These are phyloP conservation scores for Pneumocystis jirovecii DNA, from an alignment of 1,139 yeast species.

Conservation along the genomic window DNA sequence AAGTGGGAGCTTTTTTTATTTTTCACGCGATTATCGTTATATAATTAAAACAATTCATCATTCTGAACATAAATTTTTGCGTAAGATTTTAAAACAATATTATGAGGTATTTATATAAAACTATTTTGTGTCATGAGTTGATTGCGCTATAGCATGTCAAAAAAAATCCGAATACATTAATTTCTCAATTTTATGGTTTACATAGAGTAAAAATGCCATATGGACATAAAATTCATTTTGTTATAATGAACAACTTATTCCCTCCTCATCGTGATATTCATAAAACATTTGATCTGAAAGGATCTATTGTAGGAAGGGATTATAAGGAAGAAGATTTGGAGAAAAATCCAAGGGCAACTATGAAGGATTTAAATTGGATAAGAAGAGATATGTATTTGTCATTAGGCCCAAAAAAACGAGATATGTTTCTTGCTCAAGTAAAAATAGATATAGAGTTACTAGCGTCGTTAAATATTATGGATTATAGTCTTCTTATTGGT, in stretches of 20 bases:
- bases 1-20: slow-evolving; percentile 90
- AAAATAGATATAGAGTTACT: slow-evolving; percentile 60
- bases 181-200: slow-evolving; percentile 88
- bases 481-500: slow-evolving; percentile 78
- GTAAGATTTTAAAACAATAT: slow-evolving; percentile 61
- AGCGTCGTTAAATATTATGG: slow-evolving; percentile 46
- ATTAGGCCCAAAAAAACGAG: slow-evolving; percentile 57
- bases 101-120: slow-evolving; percentile 27
- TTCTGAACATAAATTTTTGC: slow-evolving; percentile 72
- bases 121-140: neutral
- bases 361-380: slow-evolving; percentile 83
- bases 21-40: slow-evolving; percentile 81
- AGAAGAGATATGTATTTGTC: slow-evolving; percentile 45
- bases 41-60: slow-evolving; percentile 94
- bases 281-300: slow-evolving; percentile 77
- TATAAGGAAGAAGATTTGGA: slow-evolving; percentile 18
- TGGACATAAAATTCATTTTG: slow-evolving; percentile 73
- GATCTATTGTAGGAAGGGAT: slow-evolving; percentile 74
- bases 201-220: slow-evolving; percentile 87
- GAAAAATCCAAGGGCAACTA: slow-evolving; percentile 27
- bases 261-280: slow-evolving; percentile 90
- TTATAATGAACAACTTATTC: slow-evolving; percentile 92
- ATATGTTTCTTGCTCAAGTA: slow-evolving; percentile 51
- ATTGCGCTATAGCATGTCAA: slow-evolving; percentile 41
- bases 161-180: slow-evolving; percentile 69